Evolutionary conservation across 345 rosid species (phyloP), one percentile per base, ranked within the genome.

Genomic region (Physaria fendleri): DNA sequence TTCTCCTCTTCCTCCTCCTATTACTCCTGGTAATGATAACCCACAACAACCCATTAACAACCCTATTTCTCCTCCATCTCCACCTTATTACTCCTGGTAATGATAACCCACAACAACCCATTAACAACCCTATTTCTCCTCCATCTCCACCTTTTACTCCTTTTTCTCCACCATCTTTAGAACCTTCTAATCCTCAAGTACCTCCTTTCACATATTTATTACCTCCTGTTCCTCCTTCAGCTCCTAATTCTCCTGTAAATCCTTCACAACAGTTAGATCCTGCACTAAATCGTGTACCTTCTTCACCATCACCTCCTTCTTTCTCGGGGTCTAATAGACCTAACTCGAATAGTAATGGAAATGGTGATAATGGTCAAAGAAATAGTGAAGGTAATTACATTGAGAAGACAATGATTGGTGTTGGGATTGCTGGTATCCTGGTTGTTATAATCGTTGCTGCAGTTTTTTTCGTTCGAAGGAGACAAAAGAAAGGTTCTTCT

Each of bases 371-470:
- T 18, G 64, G 54, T 16, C 58, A 43, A 35, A 48, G 56, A 2
- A 57, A 43, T 6, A 53, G 18, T 18, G 41, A 24, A 5, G 17
- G 65, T 51, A 42, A 25, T 47, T 71, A 49, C 66, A 58, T 30
- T 6, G 59, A 71, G 53, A 48, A 61, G 53, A 56, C 66, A 14
- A 39, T 51, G 28, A 42, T 68, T 2, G 79, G 79, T 8, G 56
- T 56, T 21, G 73, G 78, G 15, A 50, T 76, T 1, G 83, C 60
- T 5, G 77, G 85, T 24, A 64, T 61, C 1, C 9, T 79, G 15
- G 34, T 81, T 15, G 21, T 85, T 18, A 50, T 73, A 5, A 27
- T 81, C 27, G 20, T 85, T 7, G 79, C 69, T 38, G 54, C 42
- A 21, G 18, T 75, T 56, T 46, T 77, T 45, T 30, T 72, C n/a